Conservation (phyloP, 805 yeast species). For the Pichia rugopelliculosa region DNA sequence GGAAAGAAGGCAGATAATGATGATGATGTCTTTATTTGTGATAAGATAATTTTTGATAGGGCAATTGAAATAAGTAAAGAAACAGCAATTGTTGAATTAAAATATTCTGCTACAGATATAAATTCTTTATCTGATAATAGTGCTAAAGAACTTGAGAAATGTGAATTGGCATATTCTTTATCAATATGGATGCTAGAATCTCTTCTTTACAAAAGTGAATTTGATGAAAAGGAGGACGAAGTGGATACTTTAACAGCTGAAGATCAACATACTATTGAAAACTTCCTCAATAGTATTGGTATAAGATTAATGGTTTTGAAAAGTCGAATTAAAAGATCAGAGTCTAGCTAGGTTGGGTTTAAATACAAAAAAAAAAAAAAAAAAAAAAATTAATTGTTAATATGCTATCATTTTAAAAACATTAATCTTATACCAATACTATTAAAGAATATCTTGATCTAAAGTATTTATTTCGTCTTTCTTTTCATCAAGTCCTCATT, state of each 20-base stretch:
- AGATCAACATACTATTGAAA: slow-evolving; percentile 69
- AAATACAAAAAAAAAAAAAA: too few relatives aligned
- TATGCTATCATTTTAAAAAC: too few relatives aligned
- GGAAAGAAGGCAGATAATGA: neutral
- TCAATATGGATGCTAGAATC: slow-evolving; percentile 96
- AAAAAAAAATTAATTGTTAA: too few relatives aligned
- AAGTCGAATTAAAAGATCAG: slow-evolving; percentile 37
- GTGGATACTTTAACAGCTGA: slow-evolving; percentile 26
- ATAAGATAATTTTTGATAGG: slow-evolving; percentile 82
- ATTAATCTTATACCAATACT: slow-evolving; percentile 76
- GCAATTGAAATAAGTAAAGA: slow-evolving; percentile 88
- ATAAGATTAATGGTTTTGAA: slow-evolving; percentile 67
- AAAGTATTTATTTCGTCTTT: slow-evolving; percentile 21
- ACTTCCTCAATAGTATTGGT: slow-evolving; percentile 76
- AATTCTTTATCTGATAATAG: slow-evolving; percentile 20
- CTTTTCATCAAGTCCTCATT: slow-evolving; percentile 13
- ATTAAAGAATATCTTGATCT: slow-evolving; percentile 68
- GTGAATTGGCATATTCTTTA: slow-evolving; percentile 85
- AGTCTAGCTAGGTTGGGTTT: too few relatives aligned
- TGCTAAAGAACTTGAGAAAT: slow-evolving; percentile 63
- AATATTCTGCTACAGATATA: neutral
- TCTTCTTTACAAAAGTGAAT: slow-evolving; percentile 42
- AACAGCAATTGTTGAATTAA: slow-evolving; percentile 82
- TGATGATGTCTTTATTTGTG: slow-evolving; percentile 48
- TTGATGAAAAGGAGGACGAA: slow-evolving; percentile 24